phyloP scores from a whole-genome alignment of 306 rosid species.

The Prunus persica region Prunus_persica_NCBIv2 NC_034014.1:28428501-28429000 shows the following conservation, averaged over 20 bases:
- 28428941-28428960: conserved; percentile 95
- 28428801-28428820: conserved; percentile 26
- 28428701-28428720: conserved; percentile 78
- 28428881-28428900: conserved; percentile 90
- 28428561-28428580: conserved; percentile 11
- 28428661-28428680: conserved; percentile 81
- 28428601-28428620: conserved; percentile 56
- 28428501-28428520: conserved; percentile 21
- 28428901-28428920: conserved; percentile 97
- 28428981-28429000: conserved; percentile 82
- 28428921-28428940: conserved; percentile 64
- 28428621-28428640: conserved; percentile 52
- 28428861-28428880: conserved; percentile 93
- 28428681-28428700: conserved; percentile 62
- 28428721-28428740: conserved; percentile 93
- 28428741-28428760: conserved; percentile 11
- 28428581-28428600: conserved; percentile 23
- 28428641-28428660: conserved; percentile 65
- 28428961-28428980: conserved; percentile 85
- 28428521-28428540: conserved; percentile 24
- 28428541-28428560: conserved; percentile 6
- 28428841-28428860: conserved; percentile 90
- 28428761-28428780: conserved; percentile 17
- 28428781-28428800: conserved; percentile 13
- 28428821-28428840: conserved; percentile 92